Evolutionary conservation across 257 asterid genomes (phyloP).

Genomic region (Agastache rugosa): DNA sequence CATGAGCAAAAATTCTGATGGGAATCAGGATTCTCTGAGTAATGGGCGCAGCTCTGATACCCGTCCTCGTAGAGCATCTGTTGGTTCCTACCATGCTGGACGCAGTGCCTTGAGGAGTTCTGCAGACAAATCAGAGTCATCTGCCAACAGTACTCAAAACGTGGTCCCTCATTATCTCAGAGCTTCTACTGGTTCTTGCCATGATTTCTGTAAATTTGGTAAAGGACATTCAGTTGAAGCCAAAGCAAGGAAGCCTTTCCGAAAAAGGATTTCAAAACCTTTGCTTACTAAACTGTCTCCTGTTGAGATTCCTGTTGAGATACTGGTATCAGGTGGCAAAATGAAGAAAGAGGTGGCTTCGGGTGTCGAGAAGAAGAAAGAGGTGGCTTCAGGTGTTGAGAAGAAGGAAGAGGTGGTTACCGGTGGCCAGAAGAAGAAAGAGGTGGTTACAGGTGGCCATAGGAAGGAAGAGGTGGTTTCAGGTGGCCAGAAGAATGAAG

Average conservation of each 20-base stretch:
- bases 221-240: conserved; percentile 47
- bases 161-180: conserved; percentile 69
- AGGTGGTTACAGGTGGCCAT: not conserved
- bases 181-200: conserved; percentile 92
- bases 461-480: conserved; percentile 2
- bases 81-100: conserved; percentile 44
- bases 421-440: not conserved
- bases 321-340: conserved; percentile 43
- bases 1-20: conserved; percentile 17
- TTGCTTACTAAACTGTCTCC: conserved; percentile 41
- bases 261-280: conserved; percentile 45
- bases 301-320: conserved; percentile 38
- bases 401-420: not conserved
- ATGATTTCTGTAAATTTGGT: conserved; percentile 88
- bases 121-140: conserved; percentile 47
- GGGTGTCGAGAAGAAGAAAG: conserved; percentile 4
- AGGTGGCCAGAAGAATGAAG: conserved; percentile 11
- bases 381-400: not conserved
- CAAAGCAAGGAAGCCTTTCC: conserved; percentile 53
- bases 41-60: conserved; percentile 34
- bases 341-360: conserved; percentile 40
- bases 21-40: conserved; percentile 35
- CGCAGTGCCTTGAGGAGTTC: conserved; percentile 46
- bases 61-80: conserved; percentile 42
- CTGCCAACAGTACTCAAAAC: conserved; percentile 38